Conservation (phyloP, 2,329 filamentous ascomycete genomes). For the Mollisia scopiformis region DNA sequence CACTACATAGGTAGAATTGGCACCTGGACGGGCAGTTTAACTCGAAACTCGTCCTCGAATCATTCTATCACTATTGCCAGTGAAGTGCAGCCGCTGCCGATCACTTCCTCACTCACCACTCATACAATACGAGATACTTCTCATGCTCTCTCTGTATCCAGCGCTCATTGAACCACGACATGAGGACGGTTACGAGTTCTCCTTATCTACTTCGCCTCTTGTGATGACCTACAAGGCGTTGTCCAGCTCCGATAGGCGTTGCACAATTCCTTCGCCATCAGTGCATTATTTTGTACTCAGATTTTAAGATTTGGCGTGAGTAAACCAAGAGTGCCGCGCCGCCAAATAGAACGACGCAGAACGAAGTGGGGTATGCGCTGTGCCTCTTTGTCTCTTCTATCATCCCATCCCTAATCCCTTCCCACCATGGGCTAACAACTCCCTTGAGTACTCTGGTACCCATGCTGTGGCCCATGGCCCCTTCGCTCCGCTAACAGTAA, state of each 20-base stretch:
- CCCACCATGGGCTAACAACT: too few species aligned
- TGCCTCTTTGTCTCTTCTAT: background rate
- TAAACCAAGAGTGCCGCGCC: background rate
- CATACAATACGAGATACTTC: background rate
- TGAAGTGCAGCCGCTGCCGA: background rate
- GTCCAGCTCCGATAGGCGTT: background rate
- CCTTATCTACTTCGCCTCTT: background rate
- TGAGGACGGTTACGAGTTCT: background rate
- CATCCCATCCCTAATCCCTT: too few species aligned
- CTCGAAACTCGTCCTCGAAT: background rate
- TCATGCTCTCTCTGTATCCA: background rate
- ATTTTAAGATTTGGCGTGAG: background rate
- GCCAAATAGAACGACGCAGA: too few species aligned
- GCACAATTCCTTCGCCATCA: background rate
- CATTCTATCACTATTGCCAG: too few species aligned
- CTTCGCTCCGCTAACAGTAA: background rate
- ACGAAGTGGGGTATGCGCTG: background rate
- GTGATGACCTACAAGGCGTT: background rate
- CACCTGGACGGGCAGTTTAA: too few species aligned
- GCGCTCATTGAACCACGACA: background rate
- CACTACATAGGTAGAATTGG: too few species aligned
- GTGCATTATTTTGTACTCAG: background rate
- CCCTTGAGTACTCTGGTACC: background rate
- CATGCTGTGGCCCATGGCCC: background rate
- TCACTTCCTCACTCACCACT: too few species aligned